phyloP scores from a whole-genome alignment of 495 filamentous ascomycete species.

The Platismatia glauca region DNA sequence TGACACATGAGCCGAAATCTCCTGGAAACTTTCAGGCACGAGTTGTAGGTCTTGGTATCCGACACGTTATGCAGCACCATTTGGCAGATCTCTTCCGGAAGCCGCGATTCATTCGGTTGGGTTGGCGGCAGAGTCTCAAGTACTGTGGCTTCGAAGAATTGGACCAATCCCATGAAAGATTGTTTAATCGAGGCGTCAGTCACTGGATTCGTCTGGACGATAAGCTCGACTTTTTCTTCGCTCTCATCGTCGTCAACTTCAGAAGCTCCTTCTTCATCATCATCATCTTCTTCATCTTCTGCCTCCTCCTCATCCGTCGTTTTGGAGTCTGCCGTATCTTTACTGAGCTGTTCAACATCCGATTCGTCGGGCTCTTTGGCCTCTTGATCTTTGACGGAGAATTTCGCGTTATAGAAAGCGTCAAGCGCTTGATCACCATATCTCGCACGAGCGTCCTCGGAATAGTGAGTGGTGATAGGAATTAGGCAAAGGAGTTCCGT shows the following conservation, averaged over 20 bases:
- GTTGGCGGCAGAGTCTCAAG: neutral
- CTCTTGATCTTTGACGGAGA: neutral
- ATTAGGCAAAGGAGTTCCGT: slow-evolving; percentile 10
- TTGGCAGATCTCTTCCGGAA: neutral
- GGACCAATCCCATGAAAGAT: neutral
- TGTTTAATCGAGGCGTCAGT: neutral
- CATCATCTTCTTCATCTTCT: neutral
- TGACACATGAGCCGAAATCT: neutral
- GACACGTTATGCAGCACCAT: neutral
- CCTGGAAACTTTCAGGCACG: neutral
- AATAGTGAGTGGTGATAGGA: neutral
- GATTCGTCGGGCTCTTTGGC: neutral
- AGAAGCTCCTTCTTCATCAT: neutral
- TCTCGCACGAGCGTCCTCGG: neutral
- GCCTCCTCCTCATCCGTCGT: neutral
- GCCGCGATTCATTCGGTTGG: neutral
- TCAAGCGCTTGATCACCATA: neutral
- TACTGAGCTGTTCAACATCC: neutral
- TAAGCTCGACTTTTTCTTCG: neutral
- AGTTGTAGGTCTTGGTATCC: neutral
- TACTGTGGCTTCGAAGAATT: neutral
- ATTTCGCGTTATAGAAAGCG: neutral
- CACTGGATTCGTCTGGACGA: neutral
- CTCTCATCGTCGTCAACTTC: neutral
- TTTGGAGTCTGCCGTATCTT: neutral